Evolutionary conservation across 2,329 filamentous ascomycete genomes (phyloP).

Genomic region (Grosmannia serpens): DNA sequence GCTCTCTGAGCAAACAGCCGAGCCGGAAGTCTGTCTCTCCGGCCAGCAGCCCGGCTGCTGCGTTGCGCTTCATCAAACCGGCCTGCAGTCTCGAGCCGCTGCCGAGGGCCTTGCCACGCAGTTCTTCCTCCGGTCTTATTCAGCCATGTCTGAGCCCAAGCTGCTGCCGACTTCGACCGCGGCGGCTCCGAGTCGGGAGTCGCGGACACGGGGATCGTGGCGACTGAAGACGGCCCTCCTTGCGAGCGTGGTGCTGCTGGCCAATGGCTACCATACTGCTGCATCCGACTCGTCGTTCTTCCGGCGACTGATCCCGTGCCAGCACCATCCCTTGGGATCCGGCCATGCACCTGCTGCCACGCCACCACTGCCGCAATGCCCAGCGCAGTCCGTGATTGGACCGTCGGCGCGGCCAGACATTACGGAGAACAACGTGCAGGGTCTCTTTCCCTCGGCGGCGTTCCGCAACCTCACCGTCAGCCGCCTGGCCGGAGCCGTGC

Average conservation of each 20-base stretch:
- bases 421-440: background rate
- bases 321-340: too few species aligned
- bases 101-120: background rate
- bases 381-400: background rate
- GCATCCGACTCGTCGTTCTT: background rate
- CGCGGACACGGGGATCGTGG: background rate
- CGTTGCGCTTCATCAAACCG: too few species aligned
- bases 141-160: background rate
- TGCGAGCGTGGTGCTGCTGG: background rate
- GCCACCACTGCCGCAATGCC: background rate
- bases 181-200: background rate
- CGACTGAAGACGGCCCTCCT: background rate
- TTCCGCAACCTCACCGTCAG: slow-evolving; percentile 16
- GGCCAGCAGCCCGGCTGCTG: background rate
- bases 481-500: slow-evolving; percentile 18
- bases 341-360: too few species aligned
- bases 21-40: background rate
- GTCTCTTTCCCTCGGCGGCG: background rate
- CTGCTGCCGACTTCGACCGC: background rate
- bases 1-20: too few species aligned
- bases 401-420: slow-evolving; percentile 1
- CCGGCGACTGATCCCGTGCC: background rate
- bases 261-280: background rate
- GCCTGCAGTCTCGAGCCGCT: too few species aligned
- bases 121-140: background rate